Conservation (phyloP, 306 rosid genomes). For the Trifolium pratense region DNA sequence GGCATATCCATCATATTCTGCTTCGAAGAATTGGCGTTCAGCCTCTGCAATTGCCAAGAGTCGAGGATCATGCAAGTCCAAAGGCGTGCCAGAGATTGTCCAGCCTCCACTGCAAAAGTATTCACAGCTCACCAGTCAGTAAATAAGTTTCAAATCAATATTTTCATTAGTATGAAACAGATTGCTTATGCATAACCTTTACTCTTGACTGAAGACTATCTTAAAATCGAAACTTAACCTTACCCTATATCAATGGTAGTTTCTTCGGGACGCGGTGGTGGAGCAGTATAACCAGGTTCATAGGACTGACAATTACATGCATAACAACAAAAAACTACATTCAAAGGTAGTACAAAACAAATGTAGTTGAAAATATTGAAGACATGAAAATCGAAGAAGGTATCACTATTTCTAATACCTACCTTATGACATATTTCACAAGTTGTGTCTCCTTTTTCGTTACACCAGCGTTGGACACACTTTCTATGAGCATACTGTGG, state of each 20-base stretch:
- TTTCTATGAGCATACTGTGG: slow-evolving; percentile 92
- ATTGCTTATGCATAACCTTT: no score
- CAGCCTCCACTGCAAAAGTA: slow-evolving; percentile 72
- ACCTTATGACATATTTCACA: slow-evolving; percentile 98
- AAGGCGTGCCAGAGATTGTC: slow-evolving; percentile 94
- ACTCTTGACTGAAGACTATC: not conserved
- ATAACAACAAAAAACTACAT: slow-evolving; percentile 7
- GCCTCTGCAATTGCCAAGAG: slow-evolving; percentile 94
- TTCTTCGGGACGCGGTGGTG: slow-evolving; percentile 88
- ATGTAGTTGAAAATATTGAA: not conserved
- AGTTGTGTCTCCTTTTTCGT: slow-evolving; percentile 92
- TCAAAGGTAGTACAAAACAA: slow-evolving; percentile 33
- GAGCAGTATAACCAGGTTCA: slow-evolving; percentile 81
- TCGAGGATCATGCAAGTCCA: slow-evolving; percentile 94
- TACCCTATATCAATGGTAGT: slow-evolving; percentile 93
- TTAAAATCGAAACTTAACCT: slow-evolving; percentile 19
- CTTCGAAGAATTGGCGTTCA: slow-evolving; percentile 83
- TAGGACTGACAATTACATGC: slow-evolving; percentile 63
- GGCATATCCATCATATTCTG: slow-evolving; percentile 92
- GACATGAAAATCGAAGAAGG: not conserved
- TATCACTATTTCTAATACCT: slow-evolving; percentile 7
- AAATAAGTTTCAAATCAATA: slow-evolving; percentile 2
- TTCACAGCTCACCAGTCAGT: slow-evolving; percentile 11
- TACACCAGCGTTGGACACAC: slow-evolving; percentile 97
- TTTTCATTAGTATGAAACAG: not conserved